Evolutionary conservation across 345 rosid species (phyloP).

Genomic region (Geranium brycei): DNA sequence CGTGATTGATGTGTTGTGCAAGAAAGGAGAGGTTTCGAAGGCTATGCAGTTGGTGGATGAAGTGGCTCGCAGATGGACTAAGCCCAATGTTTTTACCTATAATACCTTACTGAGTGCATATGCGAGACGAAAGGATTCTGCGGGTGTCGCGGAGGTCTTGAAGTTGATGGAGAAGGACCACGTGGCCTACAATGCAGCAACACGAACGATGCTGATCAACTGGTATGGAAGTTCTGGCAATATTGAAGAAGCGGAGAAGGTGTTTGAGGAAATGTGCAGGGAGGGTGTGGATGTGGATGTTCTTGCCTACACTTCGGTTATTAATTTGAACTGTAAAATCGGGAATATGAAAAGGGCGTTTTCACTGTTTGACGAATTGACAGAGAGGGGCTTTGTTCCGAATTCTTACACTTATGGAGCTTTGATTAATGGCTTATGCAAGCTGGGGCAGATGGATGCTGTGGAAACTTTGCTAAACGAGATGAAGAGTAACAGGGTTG

Average conservation of each 20-base stretch:
- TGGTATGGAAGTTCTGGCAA: constrained; percentile 26
- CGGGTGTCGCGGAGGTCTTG: constrained; percentile 36
- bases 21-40: constrained; percentile 32
- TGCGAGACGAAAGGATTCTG: constrained; percentile 34
- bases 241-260: constrained; percentile 37
- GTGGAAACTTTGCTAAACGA: constrained; percentile 54
- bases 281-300: constrained; percentile 37
- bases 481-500: constrained; percentile 52
- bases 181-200: constrained; percentile 41
- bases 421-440: constrained; percentile 67
- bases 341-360: constrained; percentile 52
- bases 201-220: constrained; percentile 49
- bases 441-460: constrained; percentile 61
- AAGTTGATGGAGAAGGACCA: constrained; percentile 44
- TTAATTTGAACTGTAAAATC: constrained; percentile 40
- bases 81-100: constrained; percentile 53
- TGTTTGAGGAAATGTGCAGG: constrained; percentile 68
- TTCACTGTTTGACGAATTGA: constrained; percentile 62
- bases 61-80: constrained; percentile 35
- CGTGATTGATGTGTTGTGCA: constrained; percentile 31
- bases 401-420: constrained; percentile 58
- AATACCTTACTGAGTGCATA: constrained; percentile 56
- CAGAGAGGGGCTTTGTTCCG: constrained; percentile 43
- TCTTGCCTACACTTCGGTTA: constrained; percentile 43
- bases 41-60: constrained; percentile 40